These are phyloP conservation scores for Fusarium begoniae DNA, from an alignment of 2,329 filamentous ascomycete species.

Conservation along the genomic window DNA sequence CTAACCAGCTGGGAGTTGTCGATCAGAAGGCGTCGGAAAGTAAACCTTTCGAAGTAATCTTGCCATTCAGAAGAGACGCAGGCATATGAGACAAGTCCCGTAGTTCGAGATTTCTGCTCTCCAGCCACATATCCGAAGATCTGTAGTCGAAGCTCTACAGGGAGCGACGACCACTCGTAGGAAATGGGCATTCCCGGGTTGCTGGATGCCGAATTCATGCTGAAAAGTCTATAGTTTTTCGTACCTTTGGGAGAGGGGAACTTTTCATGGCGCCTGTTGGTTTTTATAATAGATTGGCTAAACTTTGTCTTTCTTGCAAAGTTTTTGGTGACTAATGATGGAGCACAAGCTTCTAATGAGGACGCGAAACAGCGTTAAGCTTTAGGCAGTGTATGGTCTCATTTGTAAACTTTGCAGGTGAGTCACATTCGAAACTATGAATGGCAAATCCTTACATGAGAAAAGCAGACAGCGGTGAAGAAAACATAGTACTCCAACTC, in stretches of 20 bases:
- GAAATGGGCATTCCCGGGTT: fast-evolving
- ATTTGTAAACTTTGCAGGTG: fast-evolving
- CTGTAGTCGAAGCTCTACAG: neutral
- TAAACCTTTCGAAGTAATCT: neutral
- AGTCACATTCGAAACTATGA: neutral
- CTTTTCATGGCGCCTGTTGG: neutral
- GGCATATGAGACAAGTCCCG: fast-evolving
- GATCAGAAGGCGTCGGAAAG: neutral
- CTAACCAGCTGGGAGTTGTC: neutral
- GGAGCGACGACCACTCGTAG: neutral
- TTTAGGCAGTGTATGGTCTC: fast-evolving
- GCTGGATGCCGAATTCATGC: fast-evolving
- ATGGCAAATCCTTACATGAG: fast-evolving
- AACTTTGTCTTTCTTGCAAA: fast-evolving
- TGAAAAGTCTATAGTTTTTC: too few relatives aligned
- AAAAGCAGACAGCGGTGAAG: fast-evolving
- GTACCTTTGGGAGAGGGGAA: too few relatives aligned
- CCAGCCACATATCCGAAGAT: neutral
- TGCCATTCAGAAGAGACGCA: neutral
- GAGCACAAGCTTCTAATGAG: neutral
- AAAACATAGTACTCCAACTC: fast-evolving
- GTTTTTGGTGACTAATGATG: neutral
- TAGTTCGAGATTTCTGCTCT: neutral
- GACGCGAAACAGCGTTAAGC: too few relatives aligned
- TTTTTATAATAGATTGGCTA: fast-evolving